Evolutionary conservation across 306 rosid genomes (phyloP).

Genomic region (Prosopis cineraria): DNA sequence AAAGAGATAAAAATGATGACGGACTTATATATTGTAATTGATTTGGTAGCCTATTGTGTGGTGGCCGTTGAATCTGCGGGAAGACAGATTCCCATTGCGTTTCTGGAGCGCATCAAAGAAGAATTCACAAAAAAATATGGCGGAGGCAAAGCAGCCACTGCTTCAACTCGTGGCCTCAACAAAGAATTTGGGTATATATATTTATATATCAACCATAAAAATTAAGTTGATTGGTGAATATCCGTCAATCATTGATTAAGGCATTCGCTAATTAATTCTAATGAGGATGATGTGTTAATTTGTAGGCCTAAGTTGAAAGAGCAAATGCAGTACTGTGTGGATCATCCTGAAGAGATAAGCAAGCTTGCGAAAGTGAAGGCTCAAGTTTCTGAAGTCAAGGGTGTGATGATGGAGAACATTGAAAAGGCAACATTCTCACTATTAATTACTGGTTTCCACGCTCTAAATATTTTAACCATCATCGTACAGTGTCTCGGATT

Average conservation of each 20-base stretch:
- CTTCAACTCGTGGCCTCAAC: slow-evolving; percentile 61
- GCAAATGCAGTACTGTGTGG: slow-evolving; percentile 92
- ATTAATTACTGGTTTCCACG: not conserved
- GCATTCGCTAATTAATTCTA: not conserved
- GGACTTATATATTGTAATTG: slow-evolving; percentile 7
- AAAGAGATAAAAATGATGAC: not conserved
- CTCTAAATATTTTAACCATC: not conserved
- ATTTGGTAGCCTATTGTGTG: slow-evolving; percentile 79
- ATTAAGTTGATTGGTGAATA: not conserved
- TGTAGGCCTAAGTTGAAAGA: slow-evolving; percentile 83
- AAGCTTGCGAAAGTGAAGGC: slow-evolving; percentile 98
- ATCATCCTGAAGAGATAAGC: slow-evolving; percentile 96
- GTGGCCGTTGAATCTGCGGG: slow-evolving; percentile 89
- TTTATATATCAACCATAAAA: not conserved
- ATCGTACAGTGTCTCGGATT: not conserved
- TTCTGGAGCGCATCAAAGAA: slow-evolving; percentile 80
- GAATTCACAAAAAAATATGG: slow-evolving; percentile 80
- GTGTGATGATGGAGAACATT: slow-evolving; percentile 99
- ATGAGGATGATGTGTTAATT: not conserved
- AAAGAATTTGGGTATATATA: slow-evolving; percentile 81
- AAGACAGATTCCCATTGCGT: slow-evolving; percentile 88
- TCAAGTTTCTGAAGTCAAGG: slow-evolving; percentile 97
- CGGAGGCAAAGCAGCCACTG: slow-evolving; percentile 91
- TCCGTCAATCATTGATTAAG: not conserved
- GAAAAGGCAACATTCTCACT: slow-evolving; percentile 59